Base-by-base conservation (phyloP, 352 stramenopile genomes). In the Plasmopara viticola region DNA sequence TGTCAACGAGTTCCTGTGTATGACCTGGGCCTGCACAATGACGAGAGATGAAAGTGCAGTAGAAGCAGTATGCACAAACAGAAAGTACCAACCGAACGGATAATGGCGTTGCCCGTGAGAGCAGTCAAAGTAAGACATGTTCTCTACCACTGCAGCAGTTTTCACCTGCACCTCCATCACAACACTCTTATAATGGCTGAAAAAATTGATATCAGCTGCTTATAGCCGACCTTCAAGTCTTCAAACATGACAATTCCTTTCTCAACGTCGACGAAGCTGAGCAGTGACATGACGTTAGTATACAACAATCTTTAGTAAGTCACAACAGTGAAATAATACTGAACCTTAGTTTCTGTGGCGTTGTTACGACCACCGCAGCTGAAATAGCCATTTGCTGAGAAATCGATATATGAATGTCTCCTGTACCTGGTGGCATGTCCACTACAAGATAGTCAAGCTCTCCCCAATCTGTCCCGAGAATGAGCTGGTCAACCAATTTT, bases 221-320 rank as follows among this genome's bases (percentile, higher is more conserved):
- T 41, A 13, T 41, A 41, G 5, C 13, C 2, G 1, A 63, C 79
- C 71, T 98, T 97, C 17, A 99, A 79, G 30, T 96, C 90, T 42
- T 98, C 84, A 64, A 99, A 99, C 90, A 99, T 98, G 34, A 96
- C 73, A 42, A 99, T 97, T 48, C 97, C 97, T 62, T 98, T 98
- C 46, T 98, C 95, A 9, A 99, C 97, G 68, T 99, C 97, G 20
- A 97, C 95, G 64, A 98, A 98, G 64, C 87, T 96, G 44, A 38
- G 13, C 39, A 62, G 48, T 49, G 14, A 40, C 40, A 14, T 18
- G 17, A 17, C 12, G 9, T 62, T 29, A 66, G 46, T 34, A 35
- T n/a, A 31, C 7, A 29, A 7, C 39, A 20, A 37, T n/a, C 39
- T 51, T 14, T n/a, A 18, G 29, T 49, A 7, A 3, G 15, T 1